Evolutionary conservation across 495 filamentous ascomycete genomes (phyloP).

Genomic region (Thozetella sp.): DNA sequence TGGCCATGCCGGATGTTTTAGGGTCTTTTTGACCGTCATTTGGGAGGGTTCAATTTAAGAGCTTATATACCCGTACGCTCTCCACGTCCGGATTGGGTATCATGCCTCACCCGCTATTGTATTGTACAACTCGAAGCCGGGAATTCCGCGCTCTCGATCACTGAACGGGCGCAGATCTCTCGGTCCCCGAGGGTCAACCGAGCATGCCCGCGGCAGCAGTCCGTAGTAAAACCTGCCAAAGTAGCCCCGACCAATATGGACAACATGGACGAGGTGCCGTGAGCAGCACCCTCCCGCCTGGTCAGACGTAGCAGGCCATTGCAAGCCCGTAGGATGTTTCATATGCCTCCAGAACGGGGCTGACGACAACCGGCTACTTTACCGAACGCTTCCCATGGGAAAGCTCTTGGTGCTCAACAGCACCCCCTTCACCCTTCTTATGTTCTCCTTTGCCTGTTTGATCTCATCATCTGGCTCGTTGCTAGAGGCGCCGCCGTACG

Average conservation of each 20-base stretch:
- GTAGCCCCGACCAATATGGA: too few species aligned
- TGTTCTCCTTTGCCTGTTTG: conserved; percentile 76
- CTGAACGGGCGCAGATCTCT: neutral
- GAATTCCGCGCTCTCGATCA: neutral
- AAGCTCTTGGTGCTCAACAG: conserved; percentile 78
- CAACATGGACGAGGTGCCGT: too few species aligned
- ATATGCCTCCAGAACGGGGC: neutral
- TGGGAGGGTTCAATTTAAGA: neutral
- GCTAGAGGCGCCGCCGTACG: conserved; percentile 42
- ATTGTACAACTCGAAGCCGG: neutral
- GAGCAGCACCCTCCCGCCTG: too few species aligned
- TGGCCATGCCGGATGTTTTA: too few species aligned
- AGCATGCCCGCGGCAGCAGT: too few species aligned
- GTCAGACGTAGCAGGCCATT: too few species aligned
- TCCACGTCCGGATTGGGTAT: neutral
- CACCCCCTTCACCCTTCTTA: conserved; percentile 90
- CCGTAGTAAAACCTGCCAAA: too few species aligned
- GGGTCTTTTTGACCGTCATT: too few species aligned
- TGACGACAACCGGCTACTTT: neutral
- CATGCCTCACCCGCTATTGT: neutral
- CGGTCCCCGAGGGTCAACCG: neutral
- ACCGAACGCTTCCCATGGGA: conserved; percentile 29
- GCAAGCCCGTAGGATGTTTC: too few species aligned
- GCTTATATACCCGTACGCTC: neutral
- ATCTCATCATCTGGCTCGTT: conserved; percentile 73